Evolutionary conservation across 2,329 filamentous ascomycete genomes (phyloP).

Genomic region (Blastomyces gilchristii): DNA sequence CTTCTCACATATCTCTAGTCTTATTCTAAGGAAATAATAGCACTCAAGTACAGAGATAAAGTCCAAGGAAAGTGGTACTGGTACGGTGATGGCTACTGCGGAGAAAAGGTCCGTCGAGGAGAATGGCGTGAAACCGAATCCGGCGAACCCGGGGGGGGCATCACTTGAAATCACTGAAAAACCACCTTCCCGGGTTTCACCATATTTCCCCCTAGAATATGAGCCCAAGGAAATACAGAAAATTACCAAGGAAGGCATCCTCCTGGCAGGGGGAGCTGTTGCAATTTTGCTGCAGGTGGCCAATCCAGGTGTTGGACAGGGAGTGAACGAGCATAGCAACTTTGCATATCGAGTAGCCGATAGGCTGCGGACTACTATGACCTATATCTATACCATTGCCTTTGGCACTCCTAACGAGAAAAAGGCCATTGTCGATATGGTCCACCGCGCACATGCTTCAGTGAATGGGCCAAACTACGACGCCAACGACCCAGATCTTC

Average conservation of each 20-base stretch:
- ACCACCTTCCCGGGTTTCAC: background rate
- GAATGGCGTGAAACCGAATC: background rate
- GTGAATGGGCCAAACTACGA: slow-evolving; percentile 28
- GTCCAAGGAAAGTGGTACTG: background rate
- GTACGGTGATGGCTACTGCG: background rate
- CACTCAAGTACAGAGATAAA: background rate
- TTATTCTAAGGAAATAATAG: background rate
- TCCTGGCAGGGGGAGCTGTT: slow-evolving; percentile 28
- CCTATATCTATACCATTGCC: slow-evolving; percentile 33
- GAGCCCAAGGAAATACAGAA: slow-evolving; percentile 23
- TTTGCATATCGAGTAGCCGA: slow-evolving; percentile 30
- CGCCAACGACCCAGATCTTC: slow-evolving; percentile 30
- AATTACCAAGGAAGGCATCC: slow-evolving; percentile 28
- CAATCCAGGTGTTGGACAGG: slow-evolving; percentile 30
- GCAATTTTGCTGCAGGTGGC: slow-evolving; percentile 36
- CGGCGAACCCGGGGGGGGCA: background rate
- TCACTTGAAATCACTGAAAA: background rate
- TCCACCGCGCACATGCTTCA: slow-evolving; percentile 27
- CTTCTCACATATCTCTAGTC: background rate
- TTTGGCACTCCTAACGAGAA: slow-evolving; percentile 27
- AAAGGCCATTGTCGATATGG: slow-evolving; percentile 28
- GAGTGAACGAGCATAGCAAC: slow-evolving; percentile 31
- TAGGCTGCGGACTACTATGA: slow-evolving; percentile 31
- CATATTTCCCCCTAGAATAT: slow-evolving; percentile 15
- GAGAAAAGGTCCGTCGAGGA: background rate